phyloP scores from a whole-genome alignment of 2,329 filamentous ascomycete genomes.

The Sordariomycetes sp. region DNA sequence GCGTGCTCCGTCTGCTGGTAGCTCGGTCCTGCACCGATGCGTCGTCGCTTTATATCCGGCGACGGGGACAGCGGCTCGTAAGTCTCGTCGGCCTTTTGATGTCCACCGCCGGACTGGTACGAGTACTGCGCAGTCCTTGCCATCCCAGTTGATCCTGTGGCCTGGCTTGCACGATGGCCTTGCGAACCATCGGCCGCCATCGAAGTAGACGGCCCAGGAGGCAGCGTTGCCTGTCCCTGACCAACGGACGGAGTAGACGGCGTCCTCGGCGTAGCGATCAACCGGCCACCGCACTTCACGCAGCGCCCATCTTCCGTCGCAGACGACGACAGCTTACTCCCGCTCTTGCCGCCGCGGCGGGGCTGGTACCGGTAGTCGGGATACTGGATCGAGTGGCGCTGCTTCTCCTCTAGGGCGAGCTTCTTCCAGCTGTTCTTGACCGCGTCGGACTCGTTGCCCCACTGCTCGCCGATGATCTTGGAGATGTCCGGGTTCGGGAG shows the following conservation, averaged over 20 bases:
- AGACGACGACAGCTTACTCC: slow-evolving; percentile 9
- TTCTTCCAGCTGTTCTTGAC: slow-evolving; percentile 78
- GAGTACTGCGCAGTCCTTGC: not conserved
- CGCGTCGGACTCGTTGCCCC: slow-evolving; percentile 63
- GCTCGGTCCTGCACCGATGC: slow-evolving; percentile 31
- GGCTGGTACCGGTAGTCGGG: slow-evolving; percentile 93
- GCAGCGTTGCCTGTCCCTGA: not conserved
- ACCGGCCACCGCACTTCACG: slow-evolving; percentile 57
- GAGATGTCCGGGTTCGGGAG: slow-evolving; percentile 92
- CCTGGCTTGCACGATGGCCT: not conserved
- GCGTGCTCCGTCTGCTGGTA: slow-evolving; percentile 15
- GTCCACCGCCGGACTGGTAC: not conserved
- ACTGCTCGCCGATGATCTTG: slow-evolving; percentile 91
- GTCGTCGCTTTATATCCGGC: slow-evolving; percentile 48
- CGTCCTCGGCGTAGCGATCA: slow-evolving; percentile 48
- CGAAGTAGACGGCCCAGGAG: not conserved
- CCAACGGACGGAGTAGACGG: slow-evolving; percentile 22
- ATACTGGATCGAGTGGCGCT: slow-evolving; percentile 76
- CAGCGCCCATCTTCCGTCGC: slow-evolving; percentile 43
- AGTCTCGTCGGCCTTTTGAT: slow-evolving; percentile 16
- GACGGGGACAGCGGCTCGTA: slow-evolving; percentile 28
- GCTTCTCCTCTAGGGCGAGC: slow-evolving; percentile 86
- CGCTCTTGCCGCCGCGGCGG: slow-evolving; percentile 39
- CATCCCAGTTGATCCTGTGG: not conserved
- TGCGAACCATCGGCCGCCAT: not conserved